Evolutionary conservation across 2,329 filamentous ascomycete genomes (phyloP).

Genomic region (Lasiodiplodia sp.): DNA sequence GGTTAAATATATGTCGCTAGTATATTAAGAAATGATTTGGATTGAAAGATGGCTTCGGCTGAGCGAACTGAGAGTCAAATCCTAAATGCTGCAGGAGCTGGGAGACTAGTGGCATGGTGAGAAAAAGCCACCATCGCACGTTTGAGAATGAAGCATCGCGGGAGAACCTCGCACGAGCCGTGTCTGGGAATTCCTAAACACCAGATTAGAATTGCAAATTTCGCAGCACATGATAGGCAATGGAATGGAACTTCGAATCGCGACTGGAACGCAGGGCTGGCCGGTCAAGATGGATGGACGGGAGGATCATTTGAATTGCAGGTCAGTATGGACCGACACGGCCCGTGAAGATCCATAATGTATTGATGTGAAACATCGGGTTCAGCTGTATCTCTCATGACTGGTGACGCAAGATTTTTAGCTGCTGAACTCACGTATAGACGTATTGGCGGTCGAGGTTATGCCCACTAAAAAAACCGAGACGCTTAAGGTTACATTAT

Average conservation of each 20-base stretch:
- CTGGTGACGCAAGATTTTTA: too few species aligned
- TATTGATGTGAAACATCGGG: too few species aligned
- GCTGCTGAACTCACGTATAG: too few species aligned
- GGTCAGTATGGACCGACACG: too few species aligned
- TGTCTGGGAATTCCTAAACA: background rate
- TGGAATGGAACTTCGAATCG: slow-evolving; percentile 3
- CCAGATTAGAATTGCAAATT: background rate
- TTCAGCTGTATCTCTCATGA: too few species aligned
- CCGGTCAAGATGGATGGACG: background rate
- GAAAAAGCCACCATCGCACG: background rate
- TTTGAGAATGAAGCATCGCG: background rate
- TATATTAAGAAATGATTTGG: background rate
- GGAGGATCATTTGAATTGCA: background rate
- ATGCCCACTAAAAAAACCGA: too few species aligned
- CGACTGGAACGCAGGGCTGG: background rate
- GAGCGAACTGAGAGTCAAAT: background rate
- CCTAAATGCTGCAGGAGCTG: background rate
- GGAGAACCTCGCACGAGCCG: background rate
- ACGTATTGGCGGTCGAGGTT: too few species aligned
- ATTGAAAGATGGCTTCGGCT: background rate
- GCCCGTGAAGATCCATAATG: too few species aligned
- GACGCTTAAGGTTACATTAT: too few species aligned
- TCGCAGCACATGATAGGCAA: background rate
- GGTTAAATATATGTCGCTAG: background rate
- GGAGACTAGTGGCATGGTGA: background rate